phyloP scores from a whole-genome alignment of 305 asterid species.

The Solanum chacoense region DNA sequence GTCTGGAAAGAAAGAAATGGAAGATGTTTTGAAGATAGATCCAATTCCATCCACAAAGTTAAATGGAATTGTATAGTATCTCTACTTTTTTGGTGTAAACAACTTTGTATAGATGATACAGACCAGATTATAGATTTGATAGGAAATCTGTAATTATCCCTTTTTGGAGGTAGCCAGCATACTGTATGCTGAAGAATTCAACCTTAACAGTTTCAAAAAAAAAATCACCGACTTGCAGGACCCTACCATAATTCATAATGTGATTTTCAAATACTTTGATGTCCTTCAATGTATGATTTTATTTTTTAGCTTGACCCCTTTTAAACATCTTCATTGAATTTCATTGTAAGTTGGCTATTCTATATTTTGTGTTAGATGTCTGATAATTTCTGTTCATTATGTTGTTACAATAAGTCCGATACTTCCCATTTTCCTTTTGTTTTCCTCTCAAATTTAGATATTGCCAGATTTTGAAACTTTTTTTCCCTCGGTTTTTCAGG shows the following conservation, averaged over 20 bases:
- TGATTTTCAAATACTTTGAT: neutral
- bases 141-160: too few relatives aligned
- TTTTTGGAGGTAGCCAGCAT: too few relatives aligned
- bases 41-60: too few relatives aligned
- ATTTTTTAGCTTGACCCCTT: neutral
- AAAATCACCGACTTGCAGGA: neutral
- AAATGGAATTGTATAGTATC: too few relatives aligned
- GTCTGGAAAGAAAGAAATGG: too few relatives aligned
- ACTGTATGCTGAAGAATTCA: too few relatives aligned
- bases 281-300: neutral
- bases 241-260: neutral
- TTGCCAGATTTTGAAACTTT: neutral
- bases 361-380: neutral
- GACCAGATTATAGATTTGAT: too few relatives aligned
- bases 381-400: neutral
- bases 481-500: constrained; percentile 31
- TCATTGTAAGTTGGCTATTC: neutral
- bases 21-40: too few relatives aligned
- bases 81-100: too few relatives aligned
- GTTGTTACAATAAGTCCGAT: neutral
- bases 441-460: neutral
- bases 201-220: too few relatives aligned
- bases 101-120: too few relatives aligned
- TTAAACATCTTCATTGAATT: neutral
- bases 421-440: neutral